Base-by-base conservation (phyloP, 257 asterid species). In the Orobanche coerulescens region DNA sequence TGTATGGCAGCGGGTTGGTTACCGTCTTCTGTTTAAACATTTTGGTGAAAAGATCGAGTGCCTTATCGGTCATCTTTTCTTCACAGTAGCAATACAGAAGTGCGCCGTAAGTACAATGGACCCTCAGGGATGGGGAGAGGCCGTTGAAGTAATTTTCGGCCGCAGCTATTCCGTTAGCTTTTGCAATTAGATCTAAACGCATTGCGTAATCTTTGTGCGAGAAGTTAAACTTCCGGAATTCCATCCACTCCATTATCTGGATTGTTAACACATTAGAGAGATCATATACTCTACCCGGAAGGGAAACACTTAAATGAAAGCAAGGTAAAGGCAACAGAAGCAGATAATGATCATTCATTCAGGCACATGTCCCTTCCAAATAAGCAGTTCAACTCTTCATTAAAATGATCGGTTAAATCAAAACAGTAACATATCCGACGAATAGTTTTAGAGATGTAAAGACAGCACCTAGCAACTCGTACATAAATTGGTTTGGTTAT, bases 201-300 rank as follows among this genome's bases (percentile, higher is more conserved):
- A 74, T 37, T 9, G 93, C 82, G 49, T 73, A 61, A 64, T 87
- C 90, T 10, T 18, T 54, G 48, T 23, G 50, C 15, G 67, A 65
- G 19, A 81, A 71, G 76, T 80, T 72, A 36, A 75, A 61, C 64
- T 75, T 75, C 73, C 87, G 81, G 51, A 31, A 58, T 66, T 73
- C 82, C 95, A 84, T 90, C 96, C 97, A 90, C 51, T 84, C 91
- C 78, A 83, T 78, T 67, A 87, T 81, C 97, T 88, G 73, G 70
- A 71, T 22, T 52, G n/a, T 12, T 6, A 46, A 60, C 65, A 71
- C 20, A 58, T 34, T 40, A 30, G 24, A 48, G 13, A 44, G 5
- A 70, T 58, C 68, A 66, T 30, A 30, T 36, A 37, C 36, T 30
- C 30, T 8, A 58, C 44, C 20, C 33, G 18, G 16, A 55, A 34